Evolutionary conservation across 208 protist genomes (phyloP).

Genomic region (Leishmania martiniquensis): DNA sequence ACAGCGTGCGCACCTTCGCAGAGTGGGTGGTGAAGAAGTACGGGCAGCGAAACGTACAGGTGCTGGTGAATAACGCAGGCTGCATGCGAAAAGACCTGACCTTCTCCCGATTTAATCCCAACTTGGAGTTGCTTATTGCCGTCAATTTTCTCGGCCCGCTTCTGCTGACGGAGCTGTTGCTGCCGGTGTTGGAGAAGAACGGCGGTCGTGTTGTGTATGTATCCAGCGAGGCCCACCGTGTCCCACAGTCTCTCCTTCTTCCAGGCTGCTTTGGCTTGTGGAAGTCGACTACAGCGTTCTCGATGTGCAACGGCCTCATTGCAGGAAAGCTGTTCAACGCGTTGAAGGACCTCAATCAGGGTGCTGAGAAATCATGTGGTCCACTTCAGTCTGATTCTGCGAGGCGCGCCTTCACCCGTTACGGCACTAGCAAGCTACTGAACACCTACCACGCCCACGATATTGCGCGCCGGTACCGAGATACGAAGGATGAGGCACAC

Average conservation of each 20-base stretch:
- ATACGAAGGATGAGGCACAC: slow-evolving; percentile 1
- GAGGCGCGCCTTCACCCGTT: slow-evolving; percentile 61
- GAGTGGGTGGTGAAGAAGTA: slow-evolving; percentile 51
- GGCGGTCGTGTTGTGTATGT: slow-evolving; percentile 87
- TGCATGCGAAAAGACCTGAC: slow-evolving; percentile 59
- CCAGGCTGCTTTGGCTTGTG: slow-evolving; percentile 13
- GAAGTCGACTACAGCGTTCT: slow-evolving; percentile 10
- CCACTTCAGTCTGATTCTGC: slow-evolving; percentile 33
- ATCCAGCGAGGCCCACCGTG: slow-evolving; percentile 75
- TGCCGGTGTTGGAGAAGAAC: slow-evolving; percentile 67
- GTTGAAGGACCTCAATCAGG: slow-evolving; percentile 69
- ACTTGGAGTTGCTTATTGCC: slow-evolving; percentile 81
- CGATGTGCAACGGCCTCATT: slow-evolving; percentile 26
- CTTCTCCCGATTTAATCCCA: slow-evolving; percentile 52
- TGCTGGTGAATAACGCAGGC: slow-evolving; percentile 91
- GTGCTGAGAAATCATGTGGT: slow-evolving; percentile 35
- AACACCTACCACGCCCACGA: slow-evolving; percentile 85
- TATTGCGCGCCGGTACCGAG: slow-evolving; percentile 65
- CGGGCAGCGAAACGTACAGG: slow-evolving; percentile 60
- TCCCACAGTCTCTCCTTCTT: slow-evolving; percentile 59
- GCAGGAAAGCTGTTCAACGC: slow-evolving; percentile 55
- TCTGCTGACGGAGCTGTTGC: slow-evolving; percentile 85
- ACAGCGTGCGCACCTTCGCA: slow-evolving; percentile 63
- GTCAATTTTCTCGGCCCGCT: slow-evolving; percentile 86
- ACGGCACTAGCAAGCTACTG: slow-evolving; percentile 87